Percentiles rank a stretch among this genome's conserved stretches.
Evolutionary conservation across 2,329 filamentous ascomycete species (phyloP).

Genomic region (Neospermospora avenae): DNA sequence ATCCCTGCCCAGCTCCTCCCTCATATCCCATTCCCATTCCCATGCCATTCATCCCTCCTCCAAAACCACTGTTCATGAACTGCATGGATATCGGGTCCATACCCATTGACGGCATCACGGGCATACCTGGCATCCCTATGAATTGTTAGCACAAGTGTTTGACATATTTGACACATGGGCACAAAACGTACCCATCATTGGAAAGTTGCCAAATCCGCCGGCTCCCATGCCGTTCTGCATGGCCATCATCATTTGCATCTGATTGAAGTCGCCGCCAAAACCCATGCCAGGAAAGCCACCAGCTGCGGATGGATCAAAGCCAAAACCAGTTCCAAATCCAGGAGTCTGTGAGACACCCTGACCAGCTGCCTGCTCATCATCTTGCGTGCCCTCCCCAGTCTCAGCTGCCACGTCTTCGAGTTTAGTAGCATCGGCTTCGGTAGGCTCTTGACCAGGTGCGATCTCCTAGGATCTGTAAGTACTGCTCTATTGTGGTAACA

Average conservation of each 20-base stretch:
- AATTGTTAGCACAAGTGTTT: neutral
- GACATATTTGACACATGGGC: no score
- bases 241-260: slow-evolving; percentile 77
- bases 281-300: slow-evolving; percentile 45
- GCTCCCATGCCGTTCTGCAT: slow-evolving; percentile 66
- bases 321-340: slow-evolving; percentile 38
- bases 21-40: slow-evolving; percentile 70
- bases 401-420: slow-evolving; percentile 20
- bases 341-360: slow-evolving; percentile 19
- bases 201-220: slow-evolving; percentile 54
- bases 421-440: slow-evolving; percentile 21
- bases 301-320: slow-evolving; percentile 40
- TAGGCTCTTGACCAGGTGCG: slow-evolving; percentile 34
- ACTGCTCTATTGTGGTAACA: neutral
- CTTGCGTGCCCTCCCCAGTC: slow-evolving; percentile 13
- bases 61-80: slow-evolving; percentile 76
- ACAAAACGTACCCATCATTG: slow-evolving; percentile 79
- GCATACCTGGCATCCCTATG: slow-evolving; percentile 56
- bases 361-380: slow-evolving; percentile 19
- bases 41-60: slow-evolving; percentile 75
- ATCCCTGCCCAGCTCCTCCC: slow-evolving; percentile 57
- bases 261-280: slow-evolving; percentile 60
- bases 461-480: slow-evolving; percentile 33
- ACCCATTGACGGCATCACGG: slow-evolving; percentile 77
- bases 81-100: slow-evolving; percentile 80